Evolutionary conservation across 371 early-diverging fungal genomes (phyloP), one percentile per base, ranked within the genome.

Genomic region (Rhizopus delemar): DNA sequence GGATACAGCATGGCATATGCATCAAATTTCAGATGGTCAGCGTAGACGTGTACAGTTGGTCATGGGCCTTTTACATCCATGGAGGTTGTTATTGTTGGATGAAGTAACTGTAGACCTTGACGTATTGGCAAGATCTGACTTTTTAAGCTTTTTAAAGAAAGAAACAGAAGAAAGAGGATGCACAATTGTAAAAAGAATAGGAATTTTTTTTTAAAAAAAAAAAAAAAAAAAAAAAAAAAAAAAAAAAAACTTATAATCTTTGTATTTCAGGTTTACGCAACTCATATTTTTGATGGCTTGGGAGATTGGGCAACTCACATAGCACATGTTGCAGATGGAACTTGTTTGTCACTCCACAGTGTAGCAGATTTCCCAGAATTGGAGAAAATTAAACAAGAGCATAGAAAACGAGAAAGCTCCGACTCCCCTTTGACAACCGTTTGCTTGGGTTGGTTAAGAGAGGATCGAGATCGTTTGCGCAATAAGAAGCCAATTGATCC

Each of bases 81-180:
- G 89, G 86, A 71, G 83, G 12, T 51, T 93, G 6, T 71, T 91
- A 12, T 67, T 93, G 16, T 67, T 91, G 32, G 93, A 91, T 73
- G 93, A 91, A 74, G 91, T 92, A 7, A 92, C 93, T 0, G 90
- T 90, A 12, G 93, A 93, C 71, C 69, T 91, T 50, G 93, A 93
- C 71, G 87, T 91, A 4, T 71, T 90, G 28, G 91, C 90, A 2
- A 81, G 93, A 35, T 62, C 80, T 9, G 84, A 89, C 59, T 78
- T 91, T 53, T 70, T 92, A 12, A 55, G 75, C 5, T 91, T 85
- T 60, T 68, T 93, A 5, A 68, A 71, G 32, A 55, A 71, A 16
- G 91, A 93, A 62, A 86, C 89, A 7, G 84, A 84, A 53, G 55
- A 66, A 29, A 80, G 90, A 31, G 75, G 75, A 7, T 88, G 87